phyloP scores from a whole-genome alignment of 1,284 basidiomycete species.

The Ustilago esculenta region DNA sequence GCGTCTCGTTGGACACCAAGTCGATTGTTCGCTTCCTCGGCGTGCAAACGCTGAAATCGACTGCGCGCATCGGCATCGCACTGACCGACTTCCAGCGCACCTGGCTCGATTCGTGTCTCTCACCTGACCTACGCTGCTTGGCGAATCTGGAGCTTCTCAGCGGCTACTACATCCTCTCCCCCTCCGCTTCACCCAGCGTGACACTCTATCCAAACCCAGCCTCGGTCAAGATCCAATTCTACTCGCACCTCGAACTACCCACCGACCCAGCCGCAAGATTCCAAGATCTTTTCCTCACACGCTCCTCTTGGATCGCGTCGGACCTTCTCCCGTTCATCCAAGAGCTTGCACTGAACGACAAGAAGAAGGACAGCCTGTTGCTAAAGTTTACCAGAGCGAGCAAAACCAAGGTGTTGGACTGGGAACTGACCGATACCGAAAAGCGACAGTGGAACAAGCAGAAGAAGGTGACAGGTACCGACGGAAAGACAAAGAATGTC shows the following conservation, averaged over 20 bases:
- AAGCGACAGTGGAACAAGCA: constrained; percentile 36
- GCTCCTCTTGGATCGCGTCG: constrained; percentile 57
- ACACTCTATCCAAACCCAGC: constrained; percentile 16
- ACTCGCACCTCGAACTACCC: constrained; percentile 57
- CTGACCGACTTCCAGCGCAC: constrained; percentile 24
- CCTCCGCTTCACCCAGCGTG: constrained; percentile 36
- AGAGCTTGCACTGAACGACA: constrained; percentile 42
- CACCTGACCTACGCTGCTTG: constrained; percentile 15
- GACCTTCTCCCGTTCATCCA: constrained; percentile 67
- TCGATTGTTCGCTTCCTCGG: constrained; percentile 51
- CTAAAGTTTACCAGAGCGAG: constrained; percentile 53
- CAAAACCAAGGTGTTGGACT: constrained; percentile 42
- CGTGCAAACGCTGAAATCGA: constrained; percentile 39
- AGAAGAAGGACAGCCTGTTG: constrained; percentile 51
- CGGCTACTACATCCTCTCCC: constrained; percentile 50
- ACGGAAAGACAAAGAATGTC: constrained; percentile 20
- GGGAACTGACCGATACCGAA: constrained; percentile 31
- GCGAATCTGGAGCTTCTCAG: constrained; percentile 28
- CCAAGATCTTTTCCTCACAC: constrained; percentile 60
- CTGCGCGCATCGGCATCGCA: constrained; percentile 26
- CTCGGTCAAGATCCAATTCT: constrained; percentile 52
- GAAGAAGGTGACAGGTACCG: constrained; percentile 21
- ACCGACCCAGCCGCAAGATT: constrained; percentile 60
- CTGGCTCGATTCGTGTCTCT: constrained; percentile 33
- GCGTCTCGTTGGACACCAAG: constrained; percentile 35